phyloP scores from a whole-genome alignment of 495 filamentous ascomycete species.

The Aspergillus nanangensis region DNA sequence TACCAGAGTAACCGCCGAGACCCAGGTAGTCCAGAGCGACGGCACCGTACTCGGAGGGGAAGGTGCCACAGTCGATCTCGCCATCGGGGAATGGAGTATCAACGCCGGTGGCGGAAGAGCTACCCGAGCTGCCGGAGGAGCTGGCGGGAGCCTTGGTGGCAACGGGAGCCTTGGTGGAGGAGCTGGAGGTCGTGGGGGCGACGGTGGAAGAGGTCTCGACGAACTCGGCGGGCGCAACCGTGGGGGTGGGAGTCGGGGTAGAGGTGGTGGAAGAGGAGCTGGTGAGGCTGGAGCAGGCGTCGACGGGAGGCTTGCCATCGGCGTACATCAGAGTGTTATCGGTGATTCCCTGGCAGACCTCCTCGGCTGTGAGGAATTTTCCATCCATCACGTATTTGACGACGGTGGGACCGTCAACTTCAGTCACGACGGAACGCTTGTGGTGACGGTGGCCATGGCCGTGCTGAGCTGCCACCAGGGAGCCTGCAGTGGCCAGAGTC shows the following conservation, averaged over 20 bases:
- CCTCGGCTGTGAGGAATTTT: conserved; percentile 41
- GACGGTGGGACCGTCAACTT: conserved; percentile 47
- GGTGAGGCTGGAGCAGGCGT: conserved; percentile 27
- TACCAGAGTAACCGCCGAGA: conserved; percentile 73
- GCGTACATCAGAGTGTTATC: conserved; percentile 45
- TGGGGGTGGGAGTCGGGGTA: conserved; percentile 16
- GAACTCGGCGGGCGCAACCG: conserved; percentile 22
- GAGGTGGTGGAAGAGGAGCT: conserved; percentile 14
- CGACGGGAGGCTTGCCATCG: conserved; percentile 20
- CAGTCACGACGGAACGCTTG: conserved; percentile 30
- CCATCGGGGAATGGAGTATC: conserved; percentile 74
- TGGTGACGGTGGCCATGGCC: conserved; percentile 39
- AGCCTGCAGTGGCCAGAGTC: conserved; percentile 42
- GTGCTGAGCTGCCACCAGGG: conserved; percentile 41
- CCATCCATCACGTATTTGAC: conserved; percentile 58
- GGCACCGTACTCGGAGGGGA: conserved; percentile 84
- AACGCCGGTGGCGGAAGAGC: conserved; percentile 44
- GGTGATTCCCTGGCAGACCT: conserved; percentile 60
- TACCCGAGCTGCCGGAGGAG: conserved; percentile 10
- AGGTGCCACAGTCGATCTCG: conserved; percentile 60
- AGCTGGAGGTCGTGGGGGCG: conserved; percentile 14
- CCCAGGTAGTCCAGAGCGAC: conserved; percentile 62
- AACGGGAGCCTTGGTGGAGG: conserved; percentile 9
- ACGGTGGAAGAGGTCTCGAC: conserved; percentile 25
- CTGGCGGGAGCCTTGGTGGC: conserved; percentile 16